Percentiles rank a stretch among this genome's conserved stretches.
Conservation (phyloP, 2,329 filamentous ascomycete species). For the Cladosporium oxysporum region DNA sequence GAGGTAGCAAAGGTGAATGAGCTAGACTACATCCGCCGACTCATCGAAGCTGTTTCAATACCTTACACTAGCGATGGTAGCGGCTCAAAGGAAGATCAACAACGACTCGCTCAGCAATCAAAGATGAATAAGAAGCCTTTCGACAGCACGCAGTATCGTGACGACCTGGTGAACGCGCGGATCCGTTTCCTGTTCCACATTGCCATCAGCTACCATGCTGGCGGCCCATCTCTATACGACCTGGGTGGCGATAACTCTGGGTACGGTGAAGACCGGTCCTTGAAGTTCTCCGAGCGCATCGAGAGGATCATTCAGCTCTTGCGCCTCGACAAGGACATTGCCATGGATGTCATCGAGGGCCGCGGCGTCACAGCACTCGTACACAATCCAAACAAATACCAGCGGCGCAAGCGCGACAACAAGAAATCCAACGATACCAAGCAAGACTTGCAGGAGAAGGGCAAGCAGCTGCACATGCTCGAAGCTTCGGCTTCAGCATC, state of each 20-base stretch:
- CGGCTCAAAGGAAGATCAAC: constrained; percentile 14
- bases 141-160: constrained; percentile 22
- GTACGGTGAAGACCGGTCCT: constrained; percentile 26
- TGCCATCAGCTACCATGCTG: constrained; percentile 25
- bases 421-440: constrained; percentile 21
- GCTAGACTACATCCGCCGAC: constrained; percentile 4
- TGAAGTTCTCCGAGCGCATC: constrained; percentile 25
- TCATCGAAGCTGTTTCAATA: constrained; percentile 13
- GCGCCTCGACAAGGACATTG: constrained; percentile 27
- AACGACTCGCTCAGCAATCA: constrained; percentile 16
- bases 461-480: constrained; percentile 18
- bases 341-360: constrained; percentile 31
- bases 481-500: neutral
- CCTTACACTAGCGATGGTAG: constrained; percentile 11
- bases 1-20: neutral
- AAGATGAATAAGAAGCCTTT: constrained; percentile 21
- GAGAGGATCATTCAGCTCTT: constrained; percentile 19
- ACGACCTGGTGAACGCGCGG: constrained; percentile 24
- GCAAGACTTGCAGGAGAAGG: constrained; percentile 19
- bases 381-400: constrained; percentile 24
- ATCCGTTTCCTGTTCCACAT: constrained; percentile 27
- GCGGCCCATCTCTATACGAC: constrained; percentile 25
- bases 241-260: constrained; percentile 28
- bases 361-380: constrained; percentile 28
- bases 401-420: constrained; percentile 20